These are phyloP conservation scores for Starmera pachycereana DNA, from an alignment of 805 yeast genomes.

Conservation along the genomic window DNA sequence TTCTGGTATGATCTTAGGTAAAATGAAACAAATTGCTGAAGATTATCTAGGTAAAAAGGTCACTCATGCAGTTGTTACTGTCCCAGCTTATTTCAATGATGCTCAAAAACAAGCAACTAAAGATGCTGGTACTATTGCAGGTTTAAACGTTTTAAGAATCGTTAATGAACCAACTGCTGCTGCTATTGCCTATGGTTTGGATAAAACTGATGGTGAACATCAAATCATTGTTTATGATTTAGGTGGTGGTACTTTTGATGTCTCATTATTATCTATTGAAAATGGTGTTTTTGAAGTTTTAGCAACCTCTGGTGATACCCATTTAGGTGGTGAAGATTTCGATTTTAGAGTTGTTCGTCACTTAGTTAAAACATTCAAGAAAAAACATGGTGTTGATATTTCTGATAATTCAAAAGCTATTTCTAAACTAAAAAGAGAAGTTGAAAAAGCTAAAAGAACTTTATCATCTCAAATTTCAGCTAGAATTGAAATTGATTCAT, in stretches of 20 bases:
- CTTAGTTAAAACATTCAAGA: constrained; percentile 79
- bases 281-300: constrained; percentile 88
- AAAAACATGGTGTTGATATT: constrained; percentile 84
- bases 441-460: constrained; percentile 96
- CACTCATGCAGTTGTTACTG: constrained; percentile 86
- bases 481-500: constrained; percentile 92
- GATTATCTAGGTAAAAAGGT: constrained; percentile 78
- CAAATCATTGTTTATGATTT: constrained; percentile 88
- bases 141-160: constrained; percentile 78
- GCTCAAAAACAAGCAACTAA: constrained; percentile 93
- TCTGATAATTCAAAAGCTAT: constrained; percentile 74
- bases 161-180: constrained; percentile 96
- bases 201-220: constrained; percentile 70
- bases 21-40: constrained; percentile 91
- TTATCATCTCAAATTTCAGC: constrained; percentile 92
- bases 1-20: constrained; percentile 82
- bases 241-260: constrained; percentile 98
- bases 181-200: constrained; percentile 94
- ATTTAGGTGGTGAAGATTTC: constrained; percentile 96
- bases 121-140: constrained; percentile 90
- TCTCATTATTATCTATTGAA: constrained; percentile 76
- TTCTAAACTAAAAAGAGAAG: constrained; percentile 93
- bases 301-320: constrained; percentile 95
- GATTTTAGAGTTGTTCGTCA: constrained; percentile 84
- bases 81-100: constrained; percentile 89